Percentiles rank a stretch among this genome's conserved stretches.
Evolutionary conservation across 2,329 filamentous ascomycete species (phyloP).

Genomic region (Trichoderma sp.): DNA sequence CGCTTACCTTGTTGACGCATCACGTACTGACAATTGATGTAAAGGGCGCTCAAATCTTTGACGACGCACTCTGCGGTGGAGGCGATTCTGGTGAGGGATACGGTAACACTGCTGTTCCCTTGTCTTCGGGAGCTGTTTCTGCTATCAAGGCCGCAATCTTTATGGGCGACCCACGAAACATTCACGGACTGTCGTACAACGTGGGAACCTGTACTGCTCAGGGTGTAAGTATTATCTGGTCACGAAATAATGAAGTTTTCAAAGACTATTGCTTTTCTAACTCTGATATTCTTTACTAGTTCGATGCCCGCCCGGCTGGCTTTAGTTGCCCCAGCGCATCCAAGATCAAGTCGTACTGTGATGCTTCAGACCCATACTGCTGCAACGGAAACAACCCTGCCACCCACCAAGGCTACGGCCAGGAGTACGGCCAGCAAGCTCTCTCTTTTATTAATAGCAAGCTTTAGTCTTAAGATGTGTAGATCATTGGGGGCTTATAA

Average conservation of each 20-base stretch:
- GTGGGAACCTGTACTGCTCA: slow-evolving; percentile 50
- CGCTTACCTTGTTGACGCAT: neutral
- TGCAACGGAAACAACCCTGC: slow-evolving; percentile 65
- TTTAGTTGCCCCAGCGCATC: slow-evolving; percentile 57
- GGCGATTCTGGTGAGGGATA: slow-evolving; percentile 52
- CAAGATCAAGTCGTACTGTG: slow-evolving; percentile 68
- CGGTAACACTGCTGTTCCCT: slow-evolving; percentile 47
- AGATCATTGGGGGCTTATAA: too few relatives aligned
- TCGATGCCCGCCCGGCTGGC: slow-evolving; percentile 61
- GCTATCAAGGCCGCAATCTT: slow-evolving; percentile 67
- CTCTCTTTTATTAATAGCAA: slow-evolving; percentile 60
- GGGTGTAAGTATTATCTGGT: slow-evolving; percentile 52
- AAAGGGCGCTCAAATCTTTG: slow-evolving; percentile 64
- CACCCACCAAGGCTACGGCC: slow-evolving; percentile 66
- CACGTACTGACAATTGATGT: neutral
- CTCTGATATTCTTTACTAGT: slow-evolving; percentile 46
- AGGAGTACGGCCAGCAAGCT: slow-evolving; percentile 63
- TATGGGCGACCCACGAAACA: slow-evolving; percentile 65
- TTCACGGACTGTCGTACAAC: slow-evolving; percentile 59
- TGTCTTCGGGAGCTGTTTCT: slow-evolving; percentile 52
- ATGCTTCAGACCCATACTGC: slow-evolving; percentile 66
- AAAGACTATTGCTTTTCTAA: neutral
- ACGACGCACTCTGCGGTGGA: slow-evolving; percentile 66
- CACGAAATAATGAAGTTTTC: neutral
- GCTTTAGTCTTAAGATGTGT: slow-evolving; percentile 17